Evolutionary conservation across 768 basidiomycete genomes (phyloP).

Genomic region (Pulveroboletus ravenelii): DNA sequence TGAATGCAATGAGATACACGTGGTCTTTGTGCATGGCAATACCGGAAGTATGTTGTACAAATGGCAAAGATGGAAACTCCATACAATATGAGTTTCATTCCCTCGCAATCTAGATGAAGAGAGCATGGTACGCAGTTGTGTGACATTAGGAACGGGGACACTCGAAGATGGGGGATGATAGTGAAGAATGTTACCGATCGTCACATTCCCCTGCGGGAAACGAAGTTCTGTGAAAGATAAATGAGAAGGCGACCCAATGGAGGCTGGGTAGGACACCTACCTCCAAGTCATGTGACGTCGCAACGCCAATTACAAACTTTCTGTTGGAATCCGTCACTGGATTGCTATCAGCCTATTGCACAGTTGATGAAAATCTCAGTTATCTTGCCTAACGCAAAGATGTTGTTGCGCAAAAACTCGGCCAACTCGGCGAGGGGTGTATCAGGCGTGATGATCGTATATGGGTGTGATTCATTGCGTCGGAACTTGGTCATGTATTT

Average conservation of each 20-base stretch:
- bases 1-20: not conserved
- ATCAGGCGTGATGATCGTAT: slow-evolving; percentile 75
- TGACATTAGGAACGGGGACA: not conserved
- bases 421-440: slow-evolving; percentile 81
- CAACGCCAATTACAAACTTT: slow-evolving; percentile 81
- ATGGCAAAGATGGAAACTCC: not conserved
- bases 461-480: slow-evolving; percentile 58
- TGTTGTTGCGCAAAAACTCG: slow-evolving; percentile 63
- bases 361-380: not conserved
- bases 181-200: not conserved
- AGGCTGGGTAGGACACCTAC: slow-evolving; percentile 1
- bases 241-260: not conserved
- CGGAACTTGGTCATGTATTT: slow-evolving; percentile 73
- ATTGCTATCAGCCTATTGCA: not conserved
- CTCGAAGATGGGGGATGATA: not conserved
- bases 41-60: not conserved
- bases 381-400: slow-evolving; percentile 68
- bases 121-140: not conserved
- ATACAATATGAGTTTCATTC: not conserved
- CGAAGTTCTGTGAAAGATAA: slow-evolving; percentile 20
- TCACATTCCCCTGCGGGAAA: slow-evolving; percentile 27
- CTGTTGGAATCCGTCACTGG: slow-evolving; percentile 78
- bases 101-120: not conserved
- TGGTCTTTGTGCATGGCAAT: not conserved
- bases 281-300: slow-evolving; percentile 72